phyloP scores from a whole-genome alignment of 1,284 basidiomycete genomes.

The Ceratobasidium sp. region DNA sequence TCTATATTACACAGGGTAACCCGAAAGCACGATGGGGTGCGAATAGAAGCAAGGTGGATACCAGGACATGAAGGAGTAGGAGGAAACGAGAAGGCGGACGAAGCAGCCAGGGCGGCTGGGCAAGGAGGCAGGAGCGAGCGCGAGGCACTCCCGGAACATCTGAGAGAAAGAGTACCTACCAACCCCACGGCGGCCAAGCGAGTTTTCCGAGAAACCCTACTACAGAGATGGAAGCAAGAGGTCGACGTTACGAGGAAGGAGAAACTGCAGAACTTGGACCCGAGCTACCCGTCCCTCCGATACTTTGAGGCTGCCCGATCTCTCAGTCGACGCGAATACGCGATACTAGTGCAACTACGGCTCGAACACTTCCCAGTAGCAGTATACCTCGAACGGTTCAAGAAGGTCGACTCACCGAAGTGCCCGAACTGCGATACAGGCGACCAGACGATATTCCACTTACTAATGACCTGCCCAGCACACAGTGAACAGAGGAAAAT shows the following conservation, averaged over 20 bases:
- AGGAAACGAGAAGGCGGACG: too few relatives aligned
- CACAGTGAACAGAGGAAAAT: background rate
- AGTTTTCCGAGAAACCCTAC: background rate
- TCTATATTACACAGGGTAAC: background rate
- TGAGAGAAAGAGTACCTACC: background rate
- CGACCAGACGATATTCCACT: background rate
- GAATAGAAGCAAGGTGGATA: background rate
- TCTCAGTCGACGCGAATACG: background rate
- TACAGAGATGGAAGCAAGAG: too few relatives aligned
- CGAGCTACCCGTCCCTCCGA: background rate
- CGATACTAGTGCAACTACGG: background rate
- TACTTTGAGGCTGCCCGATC: background rate
- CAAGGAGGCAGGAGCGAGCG: background rate
- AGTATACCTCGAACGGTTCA: background rate
- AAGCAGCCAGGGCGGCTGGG: constrained; percentile 5
- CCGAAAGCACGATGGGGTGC: background rate
- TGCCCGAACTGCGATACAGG: background rate
- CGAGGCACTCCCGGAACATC: background rate
- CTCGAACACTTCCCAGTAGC: constrained; percentile 15
- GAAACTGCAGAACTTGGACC: background rate
- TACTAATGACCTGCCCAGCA: background rate
- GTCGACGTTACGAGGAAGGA: background rate
- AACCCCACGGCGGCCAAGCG: constrained; percentile 16
- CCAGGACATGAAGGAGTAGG: too few relatives aligned
- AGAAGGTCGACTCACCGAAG: background rate